Conservation (phyloP, 441 rosid species). For the Euphorbia corollata region DNA sequence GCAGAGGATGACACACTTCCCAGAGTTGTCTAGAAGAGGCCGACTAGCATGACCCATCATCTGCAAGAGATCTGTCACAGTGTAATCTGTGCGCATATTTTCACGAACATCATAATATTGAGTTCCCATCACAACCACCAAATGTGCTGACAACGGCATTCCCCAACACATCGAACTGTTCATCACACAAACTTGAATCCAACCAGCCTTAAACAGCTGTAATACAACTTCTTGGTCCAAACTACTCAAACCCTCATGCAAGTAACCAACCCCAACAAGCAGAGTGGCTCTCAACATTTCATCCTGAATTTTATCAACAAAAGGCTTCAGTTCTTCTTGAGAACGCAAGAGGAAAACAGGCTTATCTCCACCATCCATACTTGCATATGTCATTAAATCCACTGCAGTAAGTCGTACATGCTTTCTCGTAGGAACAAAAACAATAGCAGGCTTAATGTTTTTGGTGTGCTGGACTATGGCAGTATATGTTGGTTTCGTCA, state of each 20-base stretch:
- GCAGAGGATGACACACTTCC: constrained; percentile 82
- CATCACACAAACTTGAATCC: constrained; percentile 91
- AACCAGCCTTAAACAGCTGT: constrained; percentile 68
- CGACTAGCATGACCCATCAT: constrained; percentile 99
- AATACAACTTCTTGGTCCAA: constrained; percentile 80
- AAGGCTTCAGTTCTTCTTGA: constrained; percentile 56
- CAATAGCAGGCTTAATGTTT: constrained; percentile 70
- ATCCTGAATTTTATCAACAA: constrained; percentile 49
- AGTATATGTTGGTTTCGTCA: constrained; percentile 89
- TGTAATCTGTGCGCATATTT: constrained; percentile 72
- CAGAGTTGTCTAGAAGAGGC: constrained; percentile 74
- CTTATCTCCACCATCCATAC: constrained; percentile 45
- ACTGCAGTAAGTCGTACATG: constrained; percentile 80
- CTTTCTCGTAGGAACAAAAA: constrained; percentile 83
- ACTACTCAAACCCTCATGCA: constrained; percentile 82
- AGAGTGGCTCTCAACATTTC: constrained; percentile 63
- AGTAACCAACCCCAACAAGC: constrained; percentile 69
- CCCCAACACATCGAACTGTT: constrained; percentile 94
- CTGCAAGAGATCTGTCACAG: constrained; percentile 80
- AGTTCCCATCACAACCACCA: constrained; percentile 93
- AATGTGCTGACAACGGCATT: constrained; percentile 66
- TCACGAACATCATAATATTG: constrained; percentile 84
- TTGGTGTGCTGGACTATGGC: constrained; percentile 79
- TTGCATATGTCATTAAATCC: constrained; percentile 78
- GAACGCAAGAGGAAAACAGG: constrained; percentile 56